Conservation (phyloP, 2,329 filamentous ascomycete species). For the Ophiostoma populinum region DNA sequence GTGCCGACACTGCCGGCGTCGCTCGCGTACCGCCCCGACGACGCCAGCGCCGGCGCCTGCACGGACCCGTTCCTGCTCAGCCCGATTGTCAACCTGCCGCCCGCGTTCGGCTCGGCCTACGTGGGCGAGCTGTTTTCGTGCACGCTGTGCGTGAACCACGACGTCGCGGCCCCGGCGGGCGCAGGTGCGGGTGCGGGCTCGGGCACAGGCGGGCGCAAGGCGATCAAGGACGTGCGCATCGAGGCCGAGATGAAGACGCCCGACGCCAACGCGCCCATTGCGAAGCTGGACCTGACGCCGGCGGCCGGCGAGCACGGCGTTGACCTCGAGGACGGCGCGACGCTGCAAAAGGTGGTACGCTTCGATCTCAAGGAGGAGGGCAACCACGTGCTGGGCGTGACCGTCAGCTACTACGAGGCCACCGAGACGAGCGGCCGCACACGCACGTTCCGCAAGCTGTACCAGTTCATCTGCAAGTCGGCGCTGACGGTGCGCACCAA, state of each 20-base stretch:
- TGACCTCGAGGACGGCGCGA: conserved; percentile 44
- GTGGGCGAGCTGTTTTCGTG: conserved; percentile 92
- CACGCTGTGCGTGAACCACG: conserved; percentile 91
- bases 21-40: conserved; percentile 42
- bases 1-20: conserved; percentile 44
- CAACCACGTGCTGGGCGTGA: conserved; percentile 82
- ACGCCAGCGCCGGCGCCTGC: conserved; percentile 26
- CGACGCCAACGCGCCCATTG: conserved; percentile 23
- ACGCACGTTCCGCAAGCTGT: conserved; percentile 82
- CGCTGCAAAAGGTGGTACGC: conserved; percentile 63
- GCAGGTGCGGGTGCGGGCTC: conserved; percentile 14
- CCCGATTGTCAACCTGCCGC: conserved; percentile 63
- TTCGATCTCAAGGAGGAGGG: conserved; percentile 91
- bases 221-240: conserved; percentile 62
- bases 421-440: conserved; percentile 51
- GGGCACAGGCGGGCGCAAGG: conserved; percentile 19
- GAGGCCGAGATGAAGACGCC: conserved; percentile 94
- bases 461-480: conserved; percentile 88
- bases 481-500: conserved; percentile 86
- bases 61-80: conserved; percentile 39
- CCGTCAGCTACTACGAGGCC: conserved; percentile 85
- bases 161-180: conserved; percentile 25
- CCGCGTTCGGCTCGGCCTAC: conserved; percentile 84
- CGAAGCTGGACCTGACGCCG: conserved; percentile 42
- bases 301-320: conserved; percentile 11